Conservation (phyloP, 2,329 filamentous ascomycete genomes). For the Fusarium buharicum region DNA sequence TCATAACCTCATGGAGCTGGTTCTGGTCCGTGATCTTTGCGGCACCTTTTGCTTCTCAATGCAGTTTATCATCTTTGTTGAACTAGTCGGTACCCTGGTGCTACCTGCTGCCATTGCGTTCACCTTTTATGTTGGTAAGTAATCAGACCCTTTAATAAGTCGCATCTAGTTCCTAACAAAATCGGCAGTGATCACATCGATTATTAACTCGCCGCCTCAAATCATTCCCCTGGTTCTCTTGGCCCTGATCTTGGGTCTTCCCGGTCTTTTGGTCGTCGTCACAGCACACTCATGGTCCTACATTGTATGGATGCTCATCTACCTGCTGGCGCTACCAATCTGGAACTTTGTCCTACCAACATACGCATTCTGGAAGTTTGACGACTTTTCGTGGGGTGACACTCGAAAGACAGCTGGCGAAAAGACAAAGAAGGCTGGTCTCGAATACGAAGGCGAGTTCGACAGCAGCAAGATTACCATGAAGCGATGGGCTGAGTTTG, state of each 20-base stretch:
- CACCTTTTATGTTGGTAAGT: constrained; percentile 93
- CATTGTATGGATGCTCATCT: constrained; percentile 96
- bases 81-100: constrained; percentile 92
- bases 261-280: constrained; percentile 88
- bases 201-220: constrained; percentile 79
- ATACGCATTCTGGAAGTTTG: constrained; percentile 99
- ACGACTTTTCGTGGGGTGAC: constrained; percentile 99
- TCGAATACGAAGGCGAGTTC: constrained; percentile 94
- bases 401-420: constrained; percentile 95
- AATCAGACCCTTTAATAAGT: not conserved
- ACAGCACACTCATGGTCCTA: constrained; percentile 95
- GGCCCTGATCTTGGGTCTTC: constrained; percentile 90
- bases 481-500: constrained; percentile 98
- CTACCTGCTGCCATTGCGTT: constrained; percentile 96
- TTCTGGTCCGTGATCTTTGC: constrained; percentile 94
- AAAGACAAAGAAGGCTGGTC: constrained; percentile 84
- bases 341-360: constrained; percentile 97
- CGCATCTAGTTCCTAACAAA: constrained; percentile 12
- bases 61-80: constrained; percentile 98
- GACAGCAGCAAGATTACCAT: constrained; percentile 99
- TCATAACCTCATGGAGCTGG: constrained; percentile 97
- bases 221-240: constrained; percentile 91
- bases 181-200: constrained; percentile 80
- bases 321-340: constrained; percentile 88
- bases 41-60: constrained; percentile 99